phyloP scores from a whole-genome alignment of 441 rosid genomes.

The Pelargonium myrrhifolium region DNA sequence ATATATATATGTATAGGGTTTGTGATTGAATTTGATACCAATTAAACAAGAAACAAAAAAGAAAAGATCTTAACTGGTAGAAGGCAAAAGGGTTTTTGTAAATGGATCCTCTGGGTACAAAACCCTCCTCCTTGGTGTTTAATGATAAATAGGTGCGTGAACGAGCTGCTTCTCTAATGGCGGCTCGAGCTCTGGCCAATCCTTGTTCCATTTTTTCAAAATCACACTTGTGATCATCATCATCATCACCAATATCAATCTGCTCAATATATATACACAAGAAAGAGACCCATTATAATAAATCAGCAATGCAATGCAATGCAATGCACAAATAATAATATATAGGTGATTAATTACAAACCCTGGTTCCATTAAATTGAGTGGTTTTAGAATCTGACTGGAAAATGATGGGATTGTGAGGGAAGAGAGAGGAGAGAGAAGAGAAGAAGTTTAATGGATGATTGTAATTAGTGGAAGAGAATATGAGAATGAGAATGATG shows the following conservation, averaged over 20 bases:
- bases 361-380: not conserved
- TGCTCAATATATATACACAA: too few species aligned
- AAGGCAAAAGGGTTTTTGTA: conserved; percentile 61
- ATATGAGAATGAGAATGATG: conserved; percentile 40
- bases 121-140: conserved; percentile 20
- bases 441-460: not conserved
- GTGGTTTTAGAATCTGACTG: not conserved
- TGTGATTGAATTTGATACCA: too few species aligned
- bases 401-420: not conserved
- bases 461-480: conserved; percentile 27
- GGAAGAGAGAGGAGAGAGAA: not conserved
- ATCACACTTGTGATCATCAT: conserved; percentile 20
- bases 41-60: too few species aligned
- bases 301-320: too few species aligned
- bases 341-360: too few species aligned
- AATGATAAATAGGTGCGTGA: conserved; percentile 17
- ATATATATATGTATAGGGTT: too few species aligned
- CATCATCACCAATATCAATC: not conserved
- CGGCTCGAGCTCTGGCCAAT: conserved; percentile 50
- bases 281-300: too few species aligned
- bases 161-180: conserved; percentile 37
- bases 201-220: conserved; percentile 44
- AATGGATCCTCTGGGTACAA: conserved; percentile 47
- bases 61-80: conserved; percentile 59
- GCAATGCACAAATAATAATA: too few species aligned